phyloP scores from a whole-genome alignment of 2,329 filamentous ascomycete species.

The Chaetomiaceae sp. region DNA sequence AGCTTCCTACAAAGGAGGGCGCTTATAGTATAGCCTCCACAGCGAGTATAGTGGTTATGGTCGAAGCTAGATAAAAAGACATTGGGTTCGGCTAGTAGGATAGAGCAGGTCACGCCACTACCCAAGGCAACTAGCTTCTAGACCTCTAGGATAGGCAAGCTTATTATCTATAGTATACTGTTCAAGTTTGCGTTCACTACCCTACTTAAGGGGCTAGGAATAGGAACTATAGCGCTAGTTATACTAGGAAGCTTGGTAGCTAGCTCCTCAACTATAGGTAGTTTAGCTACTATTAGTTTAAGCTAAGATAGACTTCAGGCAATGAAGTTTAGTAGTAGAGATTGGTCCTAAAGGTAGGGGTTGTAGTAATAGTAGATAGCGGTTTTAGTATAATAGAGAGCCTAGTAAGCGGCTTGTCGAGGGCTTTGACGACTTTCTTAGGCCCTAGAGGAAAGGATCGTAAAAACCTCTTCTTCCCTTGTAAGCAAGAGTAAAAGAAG shows the following conservation, averaged over 20 bases:
- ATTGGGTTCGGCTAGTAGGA: slow-evolving; percentile 73
- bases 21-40: slow-evolving; percentile 58
- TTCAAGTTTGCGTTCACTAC: slow-evolving; percentile 36
- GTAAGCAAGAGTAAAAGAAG: too few relatives aligned
- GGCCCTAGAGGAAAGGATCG: slow-evolving; percentile 32
- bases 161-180: slow-evolving; percentile 47
- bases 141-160: slow-evolving; percentile 48
- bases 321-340: slow-evolving; percentile 25
- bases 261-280: background rate
- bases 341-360: slow-evolving; percentile 8
- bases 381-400: slow-evolving; percentile 23
- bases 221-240: slow-evolving; percentile 28
- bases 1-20: slow-evolving; percentile 82
- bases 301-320: slow-evolving; percentile 22
- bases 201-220: slow-evolving; percentile 26
- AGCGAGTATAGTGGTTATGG: slow-evolving; percentile 54
- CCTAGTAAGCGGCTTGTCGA: slow-evolving; percentile 28
- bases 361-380: slow-evolving; percentile 12
- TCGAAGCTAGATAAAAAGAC: slow-evolving; percentile 77
- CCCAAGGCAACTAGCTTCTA: slow-evolving; percentile 74
- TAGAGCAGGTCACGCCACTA: slow-evolving; percentile 68
- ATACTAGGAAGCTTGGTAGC: slow-evolving; percentile 24
- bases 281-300: slow-evolving; percentile 4
- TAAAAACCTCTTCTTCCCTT: slow-evolving; percentile 27
- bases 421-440: slow-evolving; percentile 29